Evolutionary conservation across 2,329 filamentous ascomycete genomes (phyloP).

Genomic region (Fusarium globosum): DNA sequence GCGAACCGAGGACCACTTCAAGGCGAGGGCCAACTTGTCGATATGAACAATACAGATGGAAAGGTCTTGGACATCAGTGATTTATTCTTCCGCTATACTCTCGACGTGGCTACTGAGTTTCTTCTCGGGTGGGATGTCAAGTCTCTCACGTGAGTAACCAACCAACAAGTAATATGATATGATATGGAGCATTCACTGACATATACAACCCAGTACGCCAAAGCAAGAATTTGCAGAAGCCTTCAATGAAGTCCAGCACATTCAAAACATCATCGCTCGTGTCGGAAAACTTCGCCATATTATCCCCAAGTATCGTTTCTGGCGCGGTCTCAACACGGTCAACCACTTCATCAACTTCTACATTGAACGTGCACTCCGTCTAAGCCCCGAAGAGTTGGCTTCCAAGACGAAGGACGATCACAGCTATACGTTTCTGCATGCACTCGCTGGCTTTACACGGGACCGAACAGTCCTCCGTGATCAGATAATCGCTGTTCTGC

Average conservation of each 20-base stretch:
- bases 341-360: conserved; percentile 82
- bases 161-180: background rate
- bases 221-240: conserved; percentile 79
- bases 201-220: conserved; percentile 56
- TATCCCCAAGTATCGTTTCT: conserved; percentile 74
- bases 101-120: conserved; percentile 90
- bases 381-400: conserved; percentile 77
- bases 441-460: conserved; percentile 83
- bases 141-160: conserved; percentile 61
- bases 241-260: conserved; percentile 81
- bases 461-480: conserved; percentile 79
- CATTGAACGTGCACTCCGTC: conserved; percentile 77
- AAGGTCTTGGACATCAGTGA: conserved; percentile 75
- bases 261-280: conserved; percentile 75
- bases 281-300: conserved; percentile 71
- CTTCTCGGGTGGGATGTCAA: conserved; percentile 81
- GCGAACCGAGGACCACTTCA: conserved; percentile 67
- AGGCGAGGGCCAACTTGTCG: conserved; percentile 71
- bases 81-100: conserved; percentile 84
- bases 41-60: conserved; percentile 70
- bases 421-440: conserved; percentile 87
- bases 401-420: conserved; percentile 76
- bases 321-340: conserved; percentile 72
- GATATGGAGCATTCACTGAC: background rate
- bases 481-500: conserved; percentile 83